Percentiles rank a stretch among this genome's conserved stretches.
Evolutionary conservation across 306 rosid genomes (phyloP).

Genomic region (Begonia loranthoides): DNA sequence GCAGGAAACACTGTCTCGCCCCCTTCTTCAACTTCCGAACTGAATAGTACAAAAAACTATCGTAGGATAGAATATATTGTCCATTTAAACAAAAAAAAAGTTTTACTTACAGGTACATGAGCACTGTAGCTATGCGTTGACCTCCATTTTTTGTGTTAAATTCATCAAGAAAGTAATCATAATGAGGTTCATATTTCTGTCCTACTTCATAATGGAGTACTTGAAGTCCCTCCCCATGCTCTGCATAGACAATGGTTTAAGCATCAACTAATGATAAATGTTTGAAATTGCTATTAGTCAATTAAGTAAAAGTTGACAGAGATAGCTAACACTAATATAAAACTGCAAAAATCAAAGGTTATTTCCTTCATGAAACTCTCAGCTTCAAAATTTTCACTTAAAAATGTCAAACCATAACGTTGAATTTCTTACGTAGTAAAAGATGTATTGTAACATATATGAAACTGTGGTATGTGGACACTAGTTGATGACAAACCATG

Average conservation of each 20-base stretch:
- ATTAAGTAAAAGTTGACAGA: too few species aligned
- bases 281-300: not conserved
- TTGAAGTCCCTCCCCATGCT: conserved; percentile 92
- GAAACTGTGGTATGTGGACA: too few species aligned
- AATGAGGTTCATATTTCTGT: conserved; percentile 88
- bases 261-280: too few species aligned
- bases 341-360: too few species aligned
- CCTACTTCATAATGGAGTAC: conserved; percentile 86
- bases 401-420: too few species aligned
- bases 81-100: not conserved
- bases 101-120: conserved; percentile 79
- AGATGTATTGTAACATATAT: too few species aligned
- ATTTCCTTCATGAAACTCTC: too few species aligned
- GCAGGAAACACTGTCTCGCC: conserved; percentile 95
- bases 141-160: conserved; percentile 75
- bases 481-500: too few species aligned
- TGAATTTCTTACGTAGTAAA: too few species aligned
- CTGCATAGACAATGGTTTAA: conserved; percentile 22
- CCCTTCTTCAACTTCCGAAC: conserved; percentile 93
- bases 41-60: conserved; percentile 9
- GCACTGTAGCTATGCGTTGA: conserved; percentile 79
- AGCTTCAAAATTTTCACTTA: too few species aligned
- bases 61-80: not conserved
- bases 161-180: conserved; percentile 73
- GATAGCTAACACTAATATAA: too few species aligned